Evolutionary conservation across 768 basidiomycete species (phyloP).

Genomic region (Boletus patriciae): DNA sequence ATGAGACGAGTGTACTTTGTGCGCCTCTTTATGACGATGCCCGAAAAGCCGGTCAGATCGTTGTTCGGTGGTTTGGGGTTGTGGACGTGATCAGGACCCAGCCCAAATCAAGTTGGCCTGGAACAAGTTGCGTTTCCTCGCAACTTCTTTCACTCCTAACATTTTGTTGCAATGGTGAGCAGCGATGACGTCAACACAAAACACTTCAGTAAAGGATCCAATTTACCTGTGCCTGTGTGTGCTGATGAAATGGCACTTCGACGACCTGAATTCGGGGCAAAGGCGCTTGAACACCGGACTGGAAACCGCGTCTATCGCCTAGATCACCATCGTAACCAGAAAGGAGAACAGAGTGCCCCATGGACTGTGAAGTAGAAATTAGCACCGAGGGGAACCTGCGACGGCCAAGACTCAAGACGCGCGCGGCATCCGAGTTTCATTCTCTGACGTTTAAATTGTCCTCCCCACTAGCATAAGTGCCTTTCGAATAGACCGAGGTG

Average conservation of each 20-base stretch:
- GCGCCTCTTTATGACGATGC: not conserved
- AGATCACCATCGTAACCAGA: too few relatives aligned
- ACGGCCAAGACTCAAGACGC: not conserved
- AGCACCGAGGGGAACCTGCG: not conserved
- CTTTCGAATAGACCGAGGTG: not conserved
- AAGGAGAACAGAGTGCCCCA: not conserved
- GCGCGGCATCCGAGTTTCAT: not conserved
- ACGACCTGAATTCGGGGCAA: not conserved
- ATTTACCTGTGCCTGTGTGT: not conserved
- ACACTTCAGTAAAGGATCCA: not conserved
- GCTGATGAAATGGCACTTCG: not conserved
- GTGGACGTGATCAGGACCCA: not conserved
- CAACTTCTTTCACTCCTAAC: not conserved
- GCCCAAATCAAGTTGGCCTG: not conserved
- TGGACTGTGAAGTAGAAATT: not conserved
- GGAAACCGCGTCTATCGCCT: not conserved
- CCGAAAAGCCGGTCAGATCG: not conserved
- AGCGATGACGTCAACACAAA: not conserved
- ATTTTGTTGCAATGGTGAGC: not conserved
- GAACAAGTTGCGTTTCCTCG: not conserved
- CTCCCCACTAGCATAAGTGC: not conserved
- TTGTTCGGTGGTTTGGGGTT: not conserved
- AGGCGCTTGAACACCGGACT: not conserved
- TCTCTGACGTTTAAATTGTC: not conserved
- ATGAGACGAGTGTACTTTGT: not conserved